Base-by-base conservation (phyloP, 441 rosid species). In the Populus hybrid region DNA sequence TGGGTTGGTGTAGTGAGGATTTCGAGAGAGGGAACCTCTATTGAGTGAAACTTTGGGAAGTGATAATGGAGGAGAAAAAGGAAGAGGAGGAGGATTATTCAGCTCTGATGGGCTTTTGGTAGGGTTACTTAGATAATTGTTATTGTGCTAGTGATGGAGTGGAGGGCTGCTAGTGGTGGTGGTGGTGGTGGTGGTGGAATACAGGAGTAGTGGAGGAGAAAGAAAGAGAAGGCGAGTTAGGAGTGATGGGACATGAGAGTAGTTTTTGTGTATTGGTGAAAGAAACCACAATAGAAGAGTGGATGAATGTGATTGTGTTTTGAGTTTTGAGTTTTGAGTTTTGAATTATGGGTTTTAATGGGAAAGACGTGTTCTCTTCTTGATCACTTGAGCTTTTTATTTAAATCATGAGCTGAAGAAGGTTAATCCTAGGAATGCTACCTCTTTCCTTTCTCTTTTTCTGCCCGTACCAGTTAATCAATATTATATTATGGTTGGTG, bases 371-470 rank as follows among this genome's bases (percentile, higher is more conserved):
- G 59, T 50, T 50, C 0, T 50, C 14, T 50, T 10, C 5, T 10
- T 16, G 73, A 61, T 84, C 88, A 95, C 74, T 92, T 92, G 36
- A 95, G 92, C 88, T 90, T 95, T 80, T 83, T 87, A 79, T 93
- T 91, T 76, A 95, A 95, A 57, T 91, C 94, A 30, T 75, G 75
- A 95, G 95, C 85, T 87, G 92, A 14, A 94, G 86, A 76, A 94
- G 85, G 36, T 82, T 89, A 85, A 92, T 90, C 88, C 97, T 88
- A 23, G 95, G 80, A 82, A 90, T 84, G 81, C 77, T 82, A 54
- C 85, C 88, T 69, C 96, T 97, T 76, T 91, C 97, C 73, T 92
- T 91, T 82, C 93, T 86, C 86, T 91, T 95, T 84, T 85, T 88
- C 86, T 75, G 83, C 98, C 95, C 98, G 86, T 84, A 77, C 81